A percentile compares a stretch with the other conserved stretches of the same genome.
These are phyloP conservation scores for Mucor circinelloides DNA, from an alignment of 371 early-diverging fungal species.

Conservation along the genomic window DNA sequence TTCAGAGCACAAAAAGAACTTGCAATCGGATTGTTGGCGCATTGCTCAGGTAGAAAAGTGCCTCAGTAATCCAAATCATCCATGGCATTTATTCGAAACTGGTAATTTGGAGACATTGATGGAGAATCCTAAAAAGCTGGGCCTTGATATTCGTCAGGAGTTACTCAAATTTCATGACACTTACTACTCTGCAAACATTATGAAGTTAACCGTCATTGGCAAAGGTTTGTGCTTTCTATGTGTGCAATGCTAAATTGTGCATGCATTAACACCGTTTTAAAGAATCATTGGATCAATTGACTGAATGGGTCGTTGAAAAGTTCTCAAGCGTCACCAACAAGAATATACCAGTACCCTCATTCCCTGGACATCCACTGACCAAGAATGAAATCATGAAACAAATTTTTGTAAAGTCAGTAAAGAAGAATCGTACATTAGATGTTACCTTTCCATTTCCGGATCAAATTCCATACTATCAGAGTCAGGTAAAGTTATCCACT, in stretches of 20 bases:
- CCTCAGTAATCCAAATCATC: conserved; percentile 75
- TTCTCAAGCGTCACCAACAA: conserved; percentile 77
- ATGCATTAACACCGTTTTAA: neutral
- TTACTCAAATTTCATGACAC: conserved; percentile 84
- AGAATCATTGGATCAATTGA: conserved; percentile 85
- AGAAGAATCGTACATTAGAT: conserved; percentile 71
- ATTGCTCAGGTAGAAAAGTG: conserved; percentile 80
- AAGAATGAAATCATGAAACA: conserved; percentile 65
- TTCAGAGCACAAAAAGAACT: conserved; percentile 93
- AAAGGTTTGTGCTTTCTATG: conserved; percentile 53
- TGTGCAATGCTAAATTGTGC: neutral
- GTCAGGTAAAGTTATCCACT: conserved; percentile 46
- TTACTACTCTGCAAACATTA: conserved; percentile 95
- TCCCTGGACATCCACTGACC: conserved; percentile 75
- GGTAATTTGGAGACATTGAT: conserved; percentile 83
- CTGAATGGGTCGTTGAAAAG: conserved; percentile 77
- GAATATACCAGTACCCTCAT: conserved; percentile 64
- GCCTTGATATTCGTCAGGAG: conserved; percentile 80
- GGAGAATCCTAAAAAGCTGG: conserved; percentile 67
- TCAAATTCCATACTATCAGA: conserved; percentile 56
- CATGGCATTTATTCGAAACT: conserved; percentile 84
- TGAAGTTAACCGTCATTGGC: conserved; percentile 93
- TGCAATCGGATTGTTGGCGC: conserved; percentile 87
- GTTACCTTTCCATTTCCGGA: conserved; percentile 88
- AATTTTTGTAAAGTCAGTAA: conserved; percentile 79